These are phyloP conservation scores for Tuber umbilicatum DNA, from an alignment of 495 filamentous ascomycete species.

Conservation along the genomic window DNA sequence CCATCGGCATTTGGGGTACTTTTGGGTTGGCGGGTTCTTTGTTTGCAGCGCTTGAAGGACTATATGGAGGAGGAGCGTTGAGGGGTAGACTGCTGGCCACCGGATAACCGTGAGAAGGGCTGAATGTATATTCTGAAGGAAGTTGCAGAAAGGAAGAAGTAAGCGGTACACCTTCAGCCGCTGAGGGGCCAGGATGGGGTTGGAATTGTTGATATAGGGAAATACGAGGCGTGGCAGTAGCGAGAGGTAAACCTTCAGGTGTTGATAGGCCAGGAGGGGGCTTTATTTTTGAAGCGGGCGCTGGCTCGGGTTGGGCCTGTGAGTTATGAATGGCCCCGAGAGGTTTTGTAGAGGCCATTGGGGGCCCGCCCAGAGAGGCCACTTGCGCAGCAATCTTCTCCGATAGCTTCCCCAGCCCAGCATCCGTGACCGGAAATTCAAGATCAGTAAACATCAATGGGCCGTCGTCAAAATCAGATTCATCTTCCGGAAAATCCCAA, in stretches of 20 bases:
- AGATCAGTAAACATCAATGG: conserved; percentile 5
- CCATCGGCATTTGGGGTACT: background rate
- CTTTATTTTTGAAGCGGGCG: background rate
- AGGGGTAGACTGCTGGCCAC: conserved; percentile 9
- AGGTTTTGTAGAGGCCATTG: background rate
- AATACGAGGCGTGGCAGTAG: background rate
- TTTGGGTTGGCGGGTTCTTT: background rate
- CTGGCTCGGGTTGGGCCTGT: background rate
- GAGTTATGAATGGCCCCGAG: background rate
- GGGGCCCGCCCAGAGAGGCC: background rate
- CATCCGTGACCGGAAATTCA: conserved; percentile 7
- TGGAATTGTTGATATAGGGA: background rate
- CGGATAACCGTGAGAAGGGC: background rate
- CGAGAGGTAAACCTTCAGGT: background rate
- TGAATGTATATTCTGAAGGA: background rate
- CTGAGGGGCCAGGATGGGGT: background rate
- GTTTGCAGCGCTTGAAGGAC: background rate
- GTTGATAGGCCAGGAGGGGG: conserved; percentile 7
- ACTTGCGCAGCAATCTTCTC: background rate
- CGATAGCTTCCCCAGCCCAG: background rate
- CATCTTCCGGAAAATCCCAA: conserved; percentile 21
- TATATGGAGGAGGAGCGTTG: conserved; percentile 8
- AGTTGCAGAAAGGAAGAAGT: background rate
- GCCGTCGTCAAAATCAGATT: conserved; percentile 22
- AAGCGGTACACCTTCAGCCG: background rate